Base-by-base conservation (phyloP, 2,329 filamentous ascomycete genomes). In the Akanthomyces uredinophilus region DNA sequence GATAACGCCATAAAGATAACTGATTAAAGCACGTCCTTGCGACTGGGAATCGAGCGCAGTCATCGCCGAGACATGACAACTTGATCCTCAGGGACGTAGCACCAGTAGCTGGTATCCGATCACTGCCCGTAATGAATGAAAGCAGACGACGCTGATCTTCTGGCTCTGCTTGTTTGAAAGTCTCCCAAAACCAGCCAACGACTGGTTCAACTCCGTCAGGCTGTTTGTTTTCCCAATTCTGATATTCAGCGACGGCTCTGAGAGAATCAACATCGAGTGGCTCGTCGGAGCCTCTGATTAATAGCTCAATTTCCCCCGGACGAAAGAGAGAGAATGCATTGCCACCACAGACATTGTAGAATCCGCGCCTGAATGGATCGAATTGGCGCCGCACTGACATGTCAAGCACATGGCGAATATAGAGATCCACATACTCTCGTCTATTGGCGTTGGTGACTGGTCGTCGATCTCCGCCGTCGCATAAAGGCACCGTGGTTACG, bases 21-120 rank as follows among this genome's bases (percentile, higher is more conserved):
- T 88, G 86, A 72, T 96, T 96, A 77, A 97, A 97, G 73, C 93
- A 97, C 8, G 93, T 97, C 69, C 92, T 84, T 20, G 93, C 93
- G 22, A 91, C 89, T 1, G 93, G 93, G 71, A 89, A 96, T 65
- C 92, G 82, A 43, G 84, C 81, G 63, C 81, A 80, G 69, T 96
- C 90, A 47, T 90, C 84, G 0, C 91, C 92, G 0, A 93, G 80
- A 70, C 89, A 93, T 16, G 85, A 83, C 58, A 96, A 79, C 66
- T 88, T 87, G 65, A 97, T 90, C 8, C 87, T 83, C 58, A 96
- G 79, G 66, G 88, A 92, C 8, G 91, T 87, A 4, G 92, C 87
- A 1, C 93, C 93, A 78, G 91, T 92, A 5, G 93, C 92, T 0
- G 93, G 93, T 61, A 96, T 93, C 24, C 93, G 86, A 73, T 96